Conservation (phyloP, 371 early-diverging fungal species). For the Gilbertella persicaria region DNA sequence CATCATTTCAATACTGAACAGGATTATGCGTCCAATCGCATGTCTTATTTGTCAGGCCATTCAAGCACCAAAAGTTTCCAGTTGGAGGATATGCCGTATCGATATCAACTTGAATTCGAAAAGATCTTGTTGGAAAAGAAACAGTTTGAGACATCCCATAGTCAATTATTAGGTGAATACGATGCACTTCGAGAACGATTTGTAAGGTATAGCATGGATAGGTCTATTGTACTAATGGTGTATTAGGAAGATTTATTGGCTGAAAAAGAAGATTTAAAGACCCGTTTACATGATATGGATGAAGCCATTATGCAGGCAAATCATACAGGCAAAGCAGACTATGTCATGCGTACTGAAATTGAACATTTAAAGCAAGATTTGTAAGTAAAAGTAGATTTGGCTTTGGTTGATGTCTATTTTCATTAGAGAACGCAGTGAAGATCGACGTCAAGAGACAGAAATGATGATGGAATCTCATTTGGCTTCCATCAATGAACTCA, state of each 20-base stretch:
- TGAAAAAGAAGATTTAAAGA: constrained; percentile 67
- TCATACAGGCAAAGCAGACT: constrained; percentile 82
- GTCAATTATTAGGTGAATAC: constrained; percentile 53
- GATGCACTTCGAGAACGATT: constrained; percentile 56
- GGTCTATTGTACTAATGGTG: neutral
- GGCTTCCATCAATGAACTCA: constrained; percentile 64
- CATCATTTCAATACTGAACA: constrained; percentile 41
- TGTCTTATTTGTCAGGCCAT: constrained; percentile 36
- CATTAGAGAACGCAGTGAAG: constrained; percentile 74
- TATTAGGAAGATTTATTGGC: constrained; percentile 64
- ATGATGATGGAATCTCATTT: constrained; percentile 59
- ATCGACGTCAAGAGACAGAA: constrained; percentile 74
- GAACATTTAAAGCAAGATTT: constrained; percentile 84
- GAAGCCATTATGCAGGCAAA: constrained; percentile 63
- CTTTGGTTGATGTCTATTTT: neutral
- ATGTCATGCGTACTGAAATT: constrained; percentile 85
- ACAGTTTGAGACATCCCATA: constrained; percentile 58
- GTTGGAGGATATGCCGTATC: constrained; percentile 44
- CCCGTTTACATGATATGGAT: constrained; percentile 73
- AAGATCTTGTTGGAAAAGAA: constrained; percentile 51
- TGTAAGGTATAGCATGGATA: constrained; percentile 35
- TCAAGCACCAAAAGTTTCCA: constrained; percentile 27
- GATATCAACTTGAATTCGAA: constrained; percentile 46
- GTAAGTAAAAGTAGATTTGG: constrained; percentile 41
- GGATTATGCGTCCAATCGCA: constrained; percentile 30